Percentiles rank a stretch among this genome's conserved stretches.
Evolutionary conservation across 1,139 yeast species (phyloP).

Genomic region (Meyerozyma athensensis): DNA sequence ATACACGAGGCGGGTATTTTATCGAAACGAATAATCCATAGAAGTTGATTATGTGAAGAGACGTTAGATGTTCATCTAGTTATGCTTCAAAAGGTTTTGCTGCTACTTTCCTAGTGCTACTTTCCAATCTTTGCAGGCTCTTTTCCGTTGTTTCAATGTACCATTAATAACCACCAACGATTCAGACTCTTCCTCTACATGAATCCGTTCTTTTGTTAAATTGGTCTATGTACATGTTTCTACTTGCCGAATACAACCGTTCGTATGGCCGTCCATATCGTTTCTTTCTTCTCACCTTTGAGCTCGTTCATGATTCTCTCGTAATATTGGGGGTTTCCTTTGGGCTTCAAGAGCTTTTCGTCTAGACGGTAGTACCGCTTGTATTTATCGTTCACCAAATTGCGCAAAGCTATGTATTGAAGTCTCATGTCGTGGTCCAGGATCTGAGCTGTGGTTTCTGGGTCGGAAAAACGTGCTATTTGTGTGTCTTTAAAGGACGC

Average conservation of each 20-base stretch:
- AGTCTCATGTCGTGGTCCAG: slow-evolving; percentile 50
- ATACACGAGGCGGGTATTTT: too few species aligned
- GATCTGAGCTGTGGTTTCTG: slow-evolving; percentile 20
- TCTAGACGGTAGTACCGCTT: slow-evolving; percentile 58
- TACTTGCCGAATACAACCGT: slow-evolving; percentile 68
- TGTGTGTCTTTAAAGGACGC: slow-evolving; percentile 66
- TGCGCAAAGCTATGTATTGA: slow-evolving; percentile 57
- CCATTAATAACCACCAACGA: too few species aligned
- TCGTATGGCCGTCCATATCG: slow-evolving; percentile 57
- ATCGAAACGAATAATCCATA: too few species aligned
- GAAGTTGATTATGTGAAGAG: too few species aligned
- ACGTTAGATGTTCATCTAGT: neutral
- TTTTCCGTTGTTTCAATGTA: too few species aligned
- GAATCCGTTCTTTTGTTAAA: too few species aligned
- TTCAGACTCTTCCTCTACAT: too few species aligned
- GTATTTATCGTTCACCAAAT: slow-evolving; percentile 58
- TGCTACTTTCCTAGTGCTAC: too few species aligned
- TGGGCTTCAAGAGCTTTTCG: slow-evolving; percentile 66
- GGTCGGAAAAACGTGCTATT: slow-evolving; percentile 43
- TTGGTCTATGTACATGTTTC: slow-evolving; percentile 6
- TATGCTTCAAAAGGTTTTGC: too few species aligned
- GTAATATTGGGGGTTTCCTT: slow-evolving; percentile 81
- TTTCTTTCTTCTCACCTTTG: slow-evolving; percentile 69
- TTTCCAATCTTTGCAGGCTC: too few species aligned
- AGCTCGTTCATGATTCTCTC: slow-evolving; percentile 65